Evolutionary conservation across 371 early-diverging fungal species (phyloP).

Genomic region (Sporodiniella umbellata): DNA sequence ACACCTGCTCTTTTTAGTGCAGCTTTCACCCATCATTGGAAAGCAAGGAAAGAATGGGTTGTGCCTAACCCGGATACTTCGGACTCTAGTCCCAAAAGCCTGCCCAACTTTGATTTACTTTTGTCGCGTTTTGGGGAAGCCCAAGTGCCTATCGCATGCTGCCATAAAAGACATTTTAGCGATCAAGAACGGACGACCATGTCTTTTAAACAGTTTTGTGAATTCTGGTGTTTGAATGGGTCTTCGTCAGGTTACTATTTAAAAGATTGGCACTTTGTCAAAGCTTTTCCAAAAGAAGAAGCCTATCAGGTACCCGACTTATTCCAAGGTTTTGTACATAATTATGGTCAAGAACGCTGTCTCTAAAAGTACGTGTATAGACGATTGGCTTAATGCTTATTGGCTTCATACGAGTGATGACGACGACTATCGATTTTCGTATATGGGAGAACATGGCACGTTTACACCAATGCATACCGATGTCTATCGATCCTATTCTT

Average conservation of each 20-base stretch:
- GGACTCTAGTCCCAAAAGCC: conserved; percentile 6
- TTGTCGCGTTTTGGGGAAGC: conserved; percentile 28
- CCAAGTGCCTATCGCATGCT: conserved; percentile 58
- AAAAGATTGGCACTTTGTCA: conserved; percentile 73
- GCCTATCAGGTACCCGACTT: conserved; percentile 51
- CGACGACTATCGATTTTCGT: conserved; percentile 74
- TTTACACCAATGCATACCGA: conserved; percentile 80
- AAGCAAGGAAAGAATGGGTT: conserved; percentile 63
- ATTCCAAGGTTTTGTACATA: conserved; percentile 41
- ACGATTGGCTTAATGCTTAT: conserved; percentile 78
- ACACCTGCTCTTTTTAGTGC: conserved; percentile 62
- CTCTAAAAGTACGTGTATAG: conserved; percentile 16
- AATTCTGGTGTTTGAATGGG: conserved; percentile 37
- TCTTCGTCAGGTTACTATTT: conserved; percentile 52
- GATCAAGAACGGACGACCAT: conserved; percentile 60
- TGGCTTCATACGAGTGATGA: conserved; percentile 46
- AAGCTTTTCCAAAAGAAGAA: conserved; percentile 42
- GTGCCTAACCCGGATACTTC: conserved; percentile 7
- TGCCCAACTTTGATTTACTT: conserved; percentile 42
- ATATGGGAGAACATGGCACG: conserved; percentile 68
- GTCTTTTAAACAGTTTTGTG: conserved; percentile 52
- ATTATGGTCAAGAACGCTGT: neutral
- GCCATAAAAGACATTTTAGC: conserved; percentile 51
- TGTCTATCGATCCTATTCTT: conserved; percentile 74
- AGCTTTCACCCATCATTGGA: conserved; percentile 52